Evolutionary conservation across 192 early-diverging fungal genomes (phyloP).

Genomic region (Entophlyctis luteolus): DNA sequence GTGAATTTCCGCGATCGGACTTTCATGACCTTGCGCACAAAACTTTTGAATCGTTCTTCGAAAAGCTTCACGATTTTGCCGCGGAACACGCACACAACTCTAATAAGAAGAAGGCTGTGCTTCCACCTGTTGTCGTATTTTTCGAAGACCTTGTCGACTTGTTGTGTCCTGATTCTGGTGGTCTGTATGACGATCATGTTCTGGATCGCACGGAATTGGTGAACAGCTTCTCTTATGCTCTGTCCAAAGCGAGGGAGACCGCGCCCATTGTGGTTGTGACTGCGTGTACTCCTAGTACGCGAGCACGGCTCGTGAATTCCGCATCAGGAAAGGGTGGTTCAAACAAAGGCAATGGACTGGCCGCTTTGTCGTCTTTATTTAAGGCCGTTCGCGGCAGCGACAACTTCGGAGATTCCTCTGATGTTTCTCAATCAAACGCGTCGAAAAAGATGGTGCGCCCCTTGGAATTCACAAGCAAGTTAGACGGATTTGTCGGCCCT

Average conservation of each 20-base stretch:
- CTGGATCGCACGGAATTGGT: neutral
- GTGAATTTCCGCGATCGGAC: neutral
- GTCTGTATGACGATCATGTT: neutral
- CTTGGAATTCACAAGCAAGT: neutral
- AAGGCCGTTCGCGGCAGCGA: neutral
- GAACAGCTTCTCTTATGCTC: slow-evolving; percentile 6
- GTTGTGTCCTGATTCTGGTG: neutral
- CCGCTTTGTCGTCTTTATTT: neutral
- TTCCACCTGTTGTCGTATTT: neutral
- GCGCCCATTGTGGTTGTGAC: slow-evolving; percentile 7
- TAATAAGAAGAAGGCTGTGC: too few species aligned
- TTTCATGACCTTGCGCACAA: neutral
- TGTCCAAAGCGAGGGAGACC: neutral
- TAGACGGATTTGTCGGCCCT: slow-evolving; percentile 4
- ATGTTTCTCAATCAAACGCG: neutral
- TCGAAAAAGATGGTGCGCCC: neutral
- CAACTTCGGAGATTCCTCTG: neutral
- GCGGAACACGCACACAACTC: neutral
- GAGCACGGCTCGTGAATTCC: neutral
- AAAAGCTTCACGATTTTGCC: neutral
- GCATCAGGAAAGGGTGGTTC: neutral
- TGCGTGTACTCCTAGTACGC: neutral
- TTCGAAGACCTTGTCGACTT: slow-evolving; percentile 14
- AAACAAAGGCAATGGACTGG: neutral
- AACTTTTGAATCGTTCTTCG: slow-evolving; percentile 2